phyloP scores from a whole-genome alignment of 768 basidiomycete species.

The Leccinum subtestaceum region DNA sequence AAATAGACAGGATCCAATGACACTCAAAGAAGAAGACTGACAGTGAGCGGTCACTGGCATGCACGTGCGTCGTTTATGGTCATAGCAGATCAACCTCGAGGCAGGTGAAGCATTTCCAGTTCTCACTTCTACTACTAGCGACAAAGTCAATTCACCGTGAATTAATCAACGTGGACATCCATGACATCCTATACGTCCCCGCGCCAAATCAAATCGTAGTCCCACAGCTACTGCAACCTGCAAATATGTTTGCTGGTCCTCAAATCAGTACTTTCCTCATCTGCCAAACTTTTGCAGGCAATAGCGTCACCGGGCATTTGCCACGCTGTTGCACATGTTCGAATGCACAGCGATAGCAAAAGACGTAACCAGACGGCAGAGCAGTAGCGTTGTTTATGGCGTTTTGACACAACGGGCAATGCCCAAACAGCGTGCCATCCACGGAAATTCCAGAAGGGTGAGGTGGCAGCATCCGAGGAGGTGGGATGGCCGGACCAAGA shows the following conservation, averaged over 20 bases:
- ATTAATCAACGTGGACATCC: conserved; percentile 6
- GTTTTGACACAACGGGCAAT: conserved; percentile 77
- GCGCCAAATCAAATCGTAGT: conserved; percentile 8
- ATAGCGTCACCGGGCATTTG: conserved; percentile 83
- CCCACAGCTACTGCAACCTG: conserved; percentile 2
- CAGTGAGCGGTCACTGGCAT: conserved; percentile 3
- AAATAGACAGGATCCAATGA: conserved; percentile 5
- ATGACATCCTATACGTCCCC: conserved; percentile 3
- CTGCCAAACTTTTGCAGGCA: conserved; percentile 75
- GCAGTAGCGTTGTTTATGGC: conserved; percentile 83
- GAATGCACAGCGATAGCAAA: conserved; percentile 90
- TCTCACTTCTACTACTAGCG: neutral
- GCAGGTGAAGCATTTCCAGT: neutral
- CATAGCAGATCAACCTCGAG: neutral
- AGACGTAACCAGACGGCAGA: conserved; percentile 90
- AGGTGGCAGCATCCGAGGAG: conserved; percentile 71
- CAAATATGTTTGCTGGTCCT: conserved; percentile 10
- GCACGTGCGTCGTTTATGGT: conserved; percentile 23
- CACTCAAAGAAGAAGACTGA: conserved; percentile 11
- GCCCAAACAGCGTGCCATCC: conserved; percentile 65
- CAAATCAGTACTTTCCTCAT: conserved; percentile 83
- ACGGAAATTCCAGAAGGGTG: conserved; percentile 72
- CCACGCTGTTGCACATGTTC: conserved; percentile 75
- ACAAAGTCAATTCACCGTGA: neutral
- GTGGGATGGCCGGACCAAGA: conserved; percentile 69